Evolutionary conservation across 208 protist species (phyloP).

Genomic region (Trypanosoma vivax): DNA sequence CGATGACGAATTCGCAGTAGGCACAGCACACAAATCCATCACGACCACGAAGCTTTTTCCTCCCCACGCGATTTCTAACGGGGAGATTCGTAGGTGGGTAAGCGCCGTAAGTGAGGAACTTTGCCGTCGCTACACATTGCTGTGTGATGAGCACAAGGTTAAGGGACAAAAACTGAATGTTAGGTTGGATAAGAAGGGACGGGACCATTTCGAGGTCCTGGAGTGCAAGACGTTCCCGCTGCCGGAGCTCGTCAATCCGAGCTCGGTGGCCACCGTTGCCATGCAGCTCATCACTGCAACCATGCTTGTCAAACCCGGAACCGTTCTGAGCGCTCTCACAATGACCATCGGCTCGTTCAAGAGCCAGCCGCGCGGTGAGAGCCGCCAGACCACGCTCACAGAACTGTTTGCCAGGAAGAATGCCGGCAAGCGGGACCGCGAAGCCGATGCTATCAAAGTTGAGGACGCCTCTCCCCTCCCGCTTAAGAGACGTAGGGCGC

Average conservation of each 20-base stretch:
- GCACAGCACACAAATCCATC: slow-evolving; percentile 34
- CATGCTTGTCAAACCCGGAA: not conserved
- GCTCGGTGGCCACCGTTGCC: slow-evolving; percentile 7
- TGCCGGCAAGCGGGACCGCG: slow-evolving; percentile 13
- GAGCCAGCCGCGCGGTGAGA: not conserved
- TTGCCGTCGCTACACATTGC: slow-evolving; percentile 42
- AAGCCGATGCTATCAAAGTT: slow-evolving; percentile 9
- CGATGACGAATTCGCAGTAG: slow-evolving; percentile 31
- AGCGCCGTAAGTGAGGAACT: slow-evolving; percentile 58
- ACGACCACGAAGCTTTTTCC: slow-evolving; percentile 65
- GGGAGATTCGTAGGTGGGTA: slow-evolving; percentile 49
- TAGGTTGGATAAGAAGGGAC: slow-evolving; percentile 33
- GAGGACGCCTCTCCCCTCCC: slow-evolving; percentile 3
- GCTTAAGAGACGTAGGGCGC: not conserved
- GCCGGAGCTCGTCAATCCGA: slow-evolving; percentile 25
- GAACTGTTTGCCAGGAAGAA: slow-evolving; percentile 10
- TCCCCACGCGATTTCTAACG: slow-evolving; percentile 21
- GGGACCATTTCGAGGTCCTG: slow-evolving; percentile 25
- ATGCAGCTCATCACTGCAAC: slow-evolving; percentile 10
- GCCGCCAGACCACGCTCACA: slow-evolving; percentile 14
- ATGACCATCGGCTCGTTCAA: slow-evolving; percentile 24
- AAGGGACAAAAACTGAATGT: slow-evolving; percentile 43
- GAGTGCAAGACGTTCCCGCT: slow-evolving; percentile 30
- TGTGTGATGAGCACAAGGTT: slow-evolving; percentile 23
- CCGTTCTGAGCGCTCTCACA: slow-evolving; percentile 12